Percentiles rank a stretch among this genome's conserved stretches.
Conservation (phyloP, 2,329 filamentous ascomycete genomes). For the Colletotrichum nymphaeae region DNA sequence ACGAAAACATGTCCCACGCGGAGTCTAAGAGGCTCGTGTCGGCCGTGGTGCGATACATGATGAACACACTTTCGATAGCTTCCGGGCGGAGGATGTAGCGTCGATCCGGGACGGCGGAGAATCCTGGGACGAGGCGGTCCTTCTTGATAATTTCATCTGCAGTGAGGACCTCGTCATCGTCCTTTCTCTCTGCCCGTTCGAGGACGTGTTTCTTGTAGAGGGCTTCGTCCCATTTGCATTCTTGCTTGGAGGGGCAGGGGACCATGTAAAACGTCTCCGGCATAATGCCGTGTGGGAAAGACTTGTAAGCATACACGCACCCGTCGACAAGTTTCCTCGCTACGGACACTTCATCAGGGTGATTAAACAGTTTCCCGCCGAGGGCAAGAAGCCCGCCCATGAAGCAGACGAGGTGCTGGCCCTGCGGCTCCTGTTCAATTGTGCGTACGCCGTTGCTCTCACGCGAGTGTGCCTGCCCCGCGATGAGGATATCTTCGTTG, state of each 20-base stretch:
- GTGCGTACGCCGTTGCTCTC: not conserved
- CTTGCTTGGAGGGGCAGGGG: slow-evolving; percentile 47
- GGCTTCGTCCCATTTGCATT: slow-evolving; percentile 45
- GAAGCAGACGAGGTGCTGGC: slow-evolving; percentile 76
- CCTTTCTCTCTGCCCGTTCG: slow-evolving; percentile 40
- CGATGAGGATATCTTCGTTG: slow-evolving; percentile 71
- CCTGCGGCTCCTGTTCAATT: slow-evolving; percentile 55
- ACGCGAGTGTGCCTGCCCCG: slow-evolving; percentile 29
- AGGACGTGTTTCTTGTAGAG: slow-evolving; percentile 48
- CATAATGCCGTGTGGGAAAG: slow-evolving; percentile 68
- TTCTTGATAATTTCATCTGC: slow-evolving; percentile 42
- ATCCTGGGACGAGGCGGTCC: slow-evolving; percentile 40
- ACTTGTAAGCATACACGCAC: slow-evolving; percentile 69
- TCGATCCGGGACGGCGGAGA: slow-evolving; percentile 41
- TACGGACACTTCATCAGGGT: slow-evolving; percentile 56
- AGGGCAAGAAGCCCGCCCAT: slow-evolving; percentile 77
- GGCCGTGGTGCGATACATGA: slow-evolving; percentile 73
- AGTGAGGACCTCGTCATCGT: slow-evolving; percentile 36
- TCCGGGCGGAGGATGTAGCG: slow-evolving; percentile 70
- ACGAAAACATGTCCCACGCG: slow-evolving; percentile 72
- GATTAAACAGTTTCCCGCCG: slow-evolving; percentile 70
- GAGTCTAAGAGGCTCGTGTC: slow-evolving; percentile 63
- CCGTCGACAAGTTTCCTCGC: slow-evolving; percentile 62
- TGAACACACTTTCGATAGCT: slow-evolving; percentile 75
- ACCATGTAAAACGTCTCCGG: slow-evolving; percentile 65